phyloP scores from a whole-genome alignment of 345 rosid species.

The Sisymbrium irio region DNA sequence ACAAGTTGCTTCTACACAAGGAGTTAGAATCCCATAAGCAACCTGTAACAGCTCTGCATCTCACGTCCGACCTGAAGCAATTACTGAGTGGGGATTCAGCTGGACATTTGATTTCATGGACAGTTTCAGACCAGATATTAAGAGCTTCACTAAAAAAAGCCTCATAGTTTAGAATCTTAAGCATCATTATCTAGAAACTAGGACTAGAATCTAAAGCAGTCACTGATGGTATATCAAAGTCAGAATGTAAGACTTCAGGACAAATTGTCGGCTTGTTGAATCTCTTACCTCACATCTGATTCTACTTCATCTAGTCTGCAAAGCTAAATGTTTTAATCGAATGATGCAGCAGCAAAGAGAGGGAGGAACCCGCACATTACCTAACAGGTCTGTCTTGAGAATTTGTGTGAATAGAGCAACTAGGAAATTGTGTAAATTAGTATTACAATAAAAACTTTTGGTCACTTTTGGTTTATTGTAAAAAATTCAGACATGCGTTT shows the following conservation, averaged over 20 bases:
- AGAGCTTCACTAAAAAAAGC: constrained; percentile 40
- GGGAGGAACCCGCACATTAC: neutral
- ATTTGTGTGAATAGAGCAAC: no score
- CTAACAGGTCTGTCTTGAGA: no score
- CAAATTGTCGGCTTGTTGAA: neutral
- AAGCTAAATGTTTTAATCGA: neutral
- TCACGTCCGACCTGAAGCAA: constrained; percentile 81
- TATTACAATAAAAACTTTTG: no score
- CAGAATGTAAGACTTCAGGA: constrained; percentile 1
- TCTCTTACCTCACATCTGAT: neutral
- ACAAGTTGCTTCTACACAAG: constrained; percentile 74
- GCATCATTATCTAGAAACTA: constrained; percentile 1
- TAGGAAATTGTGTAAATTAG: no score
- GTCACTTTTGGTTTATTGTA: no score
- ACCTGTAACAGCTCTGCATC: constrained; percentile 80
- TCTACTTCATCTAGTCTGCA: neutral
- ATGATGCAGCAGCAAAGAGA: neutral
- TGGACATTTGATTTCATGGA: constrained; percentile 89
- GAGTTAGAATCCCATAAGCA: constrained; percentile 82
- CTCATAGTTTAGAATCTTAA: constrained; percentile 4
- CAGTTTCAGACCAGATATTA: constrained; percentile 72
- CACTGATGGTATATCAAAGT: neutral
- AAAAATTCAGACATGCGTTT: no score
- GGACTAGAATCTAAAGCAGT: constrained; percentile 6
- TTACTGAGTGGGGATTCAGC: constrained; percentile 85